A percentile compares a stretch with the other conserved stretches of the same genome.
phyloP scores from a whole-genome alignment of 2,329 filamentous ascomycete species.

The Chaetomiaceae sp. region DNA sequence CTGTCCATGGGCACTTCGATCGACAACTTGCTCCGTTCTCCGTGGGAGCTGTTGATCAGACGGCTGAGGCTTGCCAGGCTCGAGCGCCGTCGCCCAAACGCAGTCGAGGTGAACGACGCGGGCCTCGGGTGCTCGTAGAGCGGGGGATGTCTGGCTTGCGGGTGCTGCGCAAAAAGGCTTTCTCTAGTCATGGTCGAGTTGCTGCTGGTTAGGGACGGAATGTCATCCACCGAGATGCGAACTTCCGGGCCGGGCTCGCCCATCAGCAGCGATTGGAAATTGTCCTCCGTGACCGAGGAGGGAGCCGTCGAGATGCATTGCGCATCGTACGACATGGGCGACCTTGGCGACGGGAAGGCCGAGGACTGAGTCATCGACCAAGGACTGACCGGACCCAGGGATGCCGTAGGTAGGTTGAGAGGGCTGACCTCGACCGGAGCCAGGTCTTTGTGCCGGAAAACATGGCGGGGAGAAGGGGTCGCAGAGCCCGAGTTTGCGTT shows the following conservation, averaged over 20 bases:
- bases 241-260: constrained; percentile 68
- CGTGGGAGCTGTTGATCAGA: constrained; percentile 67
- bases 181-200: constrained; percentile 71
- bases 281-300: constrained; percentile 67
- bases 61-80: constrained; percentile 73
- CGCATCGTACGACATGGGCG: constrained; percentile 62
- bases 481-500: constrained; percentile 36
- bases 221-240: constrained; percentile 63
- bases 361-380: constrained; percentile 59
- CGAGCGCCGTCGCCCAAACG: constrained; percentile 63
- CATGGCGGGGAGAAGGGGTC: constrained; percentile 40
- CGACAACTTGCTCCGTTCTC: constrained; percentile 67
- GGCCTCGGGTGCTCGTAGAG: constrained; percentile 50
- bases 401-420: constrained; percentile 38
- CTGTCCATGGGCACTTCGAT: constrained; percentile 56
- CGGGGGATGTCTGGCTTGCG: constrained; percentile 42
- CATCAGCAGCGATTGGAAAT: constrained; percentile 64
- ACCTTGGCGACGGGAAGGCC: constrained; percentile 64
- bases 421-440: constrained; percentile 46
- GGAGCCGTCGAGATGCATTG: constrained; percentile 69
- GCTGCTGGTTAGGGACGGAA: constrained; percentile 69
- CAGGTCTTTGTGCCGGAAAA: constrained; percentile 39
- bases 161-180: constrained; percentile 44
- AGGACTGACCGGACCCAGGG: constrained; percentile 52
- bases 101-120: constrained; percentile 54